Evolutionary conservation across 108 stramenopile species (phyloP).

Genomic region (Skeletonema marinoi): DNA sequence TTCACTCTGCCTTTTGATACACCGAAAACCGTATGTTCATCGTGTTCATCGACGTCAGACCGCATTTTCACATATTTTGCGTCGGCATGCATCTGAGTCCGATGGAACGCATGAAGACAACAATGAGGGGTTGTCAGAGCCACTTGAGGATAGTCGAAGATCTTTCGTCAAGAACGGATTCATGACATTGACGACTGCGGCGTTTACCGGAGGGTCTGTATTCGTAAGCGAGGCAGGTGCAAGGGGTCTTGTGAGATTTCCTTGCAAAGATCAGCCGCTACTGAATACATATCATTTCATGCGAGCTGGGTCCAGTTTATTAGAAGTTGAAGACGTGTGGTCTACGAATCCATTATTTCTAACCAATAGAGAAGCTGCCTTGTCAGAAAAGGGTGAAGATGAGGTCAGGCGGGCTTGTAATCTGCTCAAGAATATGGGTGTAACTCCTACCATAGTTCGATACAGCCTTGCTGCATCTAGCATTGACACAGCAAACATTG

Average conservation of each 20-base stretch:
- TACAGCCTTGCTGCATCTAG: conserved; percentile 68
- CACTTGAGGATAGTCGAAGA: neutral
- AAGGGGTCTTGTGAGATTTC: conserved; percentile 58
- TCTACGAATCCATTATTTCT: conserved; percentile 79
- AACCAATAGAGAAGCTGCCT: conserved; percentile 79
- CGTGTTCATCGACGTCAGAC: neutral
- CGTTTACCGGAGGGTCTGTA: neutral
- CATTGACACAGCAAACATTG: conserved; percentile 67
- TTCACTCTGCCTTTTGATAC: neutral
- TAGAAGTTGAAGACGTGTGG: conserved; percentile 77
- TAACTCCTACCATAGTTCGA: conserved; percentile 60
- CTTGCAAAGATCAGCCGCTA: conserved; percentile 37
- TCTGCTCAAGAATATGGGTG: conserved; percentile 22
- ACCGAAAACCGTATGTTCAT: neutral
- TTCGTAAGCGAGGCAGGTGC: conserved; percentile 11
- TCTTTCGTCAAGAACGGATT: neutral
- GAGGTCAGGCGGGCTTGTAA: conserved; percentile 59
- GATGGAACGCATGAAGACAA: neutral
- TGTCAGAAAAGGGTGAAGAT: conserved; percentile 51
- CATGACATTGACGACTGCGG: neutral
- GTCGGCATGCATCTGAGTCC: no score
- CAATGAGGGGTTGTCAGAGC: neutral
- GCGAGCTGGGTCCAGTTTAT: conserved; percentile 56
- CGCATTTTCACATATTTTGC: no score
- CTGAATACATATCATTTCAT: conserved; percentile 76